Percentiles rank a stretch among this genome's conserved stretches.
phyloP scores from a whole-genome alignment of 345 rosid genomes.

The Ailanthus altissimus region DNA sequence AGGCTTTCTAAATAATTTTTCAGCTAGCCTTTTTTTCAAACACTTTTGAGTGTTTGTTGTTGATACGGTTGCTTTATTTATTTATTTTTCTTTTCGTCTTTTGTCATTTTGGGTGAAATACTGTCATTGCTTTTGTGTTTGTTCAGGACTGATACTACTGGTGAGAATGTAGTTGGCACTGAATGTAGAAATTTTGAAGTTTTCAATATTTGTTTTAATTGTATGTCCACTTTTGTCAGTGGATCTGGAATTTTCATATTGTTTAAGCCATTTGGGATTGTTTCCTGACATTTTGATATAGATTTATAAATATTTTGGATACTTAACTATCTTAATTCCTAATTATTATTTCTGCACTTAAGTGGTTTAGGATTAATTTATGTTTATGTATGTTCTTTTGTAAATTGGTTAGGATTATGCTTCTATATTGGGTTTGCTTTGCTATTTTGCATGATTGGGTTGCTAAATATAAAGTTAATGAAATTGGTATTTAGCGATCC shows the following conservation, averaged over 20 bases:
- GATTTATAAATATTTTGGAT: not conserved
- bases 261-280: conserved; percentile 16
- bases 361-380: not conserved
- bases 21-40: no score
- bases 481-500: not conserved
- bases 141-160: no score
- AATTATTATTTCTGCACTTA: not conserved
- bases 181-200: conserved; percentile 44
- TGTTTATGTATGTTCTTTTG: not conserved
- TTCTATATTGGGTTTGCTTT: not conserved
- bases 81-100: no score
- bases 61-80: no score
- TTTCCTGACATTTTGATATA: conserved; percentile 1
- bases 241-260: conserved; percentile 44
- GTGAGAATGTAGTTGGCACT: not conserved
- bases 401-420: not conserved
- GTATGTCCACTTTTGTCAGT: conserved; percentile 33
- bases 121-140: no score
- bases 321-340: not conserved
- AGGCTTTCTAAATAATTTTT: no score
- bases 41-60: no score
- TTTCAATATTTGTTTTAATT: conserved; percentile 21
- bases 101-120: no score
- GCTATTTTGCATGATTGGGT: not conserved
- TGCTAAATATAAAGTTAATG: not conserved